phyloP scores from a whole-genome alignment of 441 rosid genomes.

The Jatropha podagrica region DNA sequence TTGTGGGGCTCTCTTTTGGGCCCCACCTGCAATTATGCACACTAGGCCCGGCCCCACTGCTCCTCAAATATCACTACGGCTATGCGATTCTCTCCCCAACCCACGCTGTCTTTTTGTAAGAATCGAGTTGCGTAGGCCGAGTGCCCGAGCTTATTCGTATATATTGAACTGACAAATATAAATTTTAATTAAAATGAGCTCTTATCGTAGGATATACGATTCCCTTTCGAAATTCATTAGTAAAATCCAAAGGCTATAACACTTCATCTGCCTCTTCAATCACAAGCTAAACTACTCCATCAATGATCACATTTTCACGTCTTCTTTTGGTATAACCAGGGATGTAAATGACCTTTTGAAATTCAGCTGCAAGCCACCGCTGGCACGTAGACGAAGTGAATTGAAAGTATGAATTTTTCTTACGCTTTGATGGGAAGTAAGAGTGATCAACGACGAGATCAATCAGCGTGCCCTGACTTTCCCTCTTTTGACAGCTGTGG shows the following conservation, averaged over 20 bases:
- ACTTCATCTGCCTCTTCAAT: neutral
- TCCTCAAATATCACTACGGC: too few relatives aligned
- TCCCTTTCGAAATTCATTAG: neutral
- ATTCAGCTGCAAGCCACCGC: too few relatives aligned
- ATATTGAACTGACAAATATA: too few relatives aligned
- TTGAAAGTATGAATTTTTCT: neutral
- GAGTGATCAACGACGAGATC: neutral
- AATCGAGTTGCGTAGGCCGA: too few relatives aligned
- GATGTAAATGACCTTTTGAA: neutral
- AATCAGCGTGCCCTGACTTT: neutral
- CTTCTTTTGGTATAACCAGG: too few relatives aligned
- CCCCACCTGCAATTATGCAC: neutral
- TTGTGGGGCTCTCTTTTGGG: neutral
- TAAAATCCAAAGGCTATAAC: neutral
- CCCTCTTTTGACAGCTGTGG: slow-evolving; percentile 11
- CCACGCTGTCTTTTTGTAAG: too few relatives aligned
- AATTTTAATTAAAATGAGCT: too few relatives aligned
- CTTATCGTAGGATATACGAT: neutral
- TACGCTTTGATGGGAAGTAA: neutral
- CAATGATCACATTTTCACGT: too few relatives aligned
- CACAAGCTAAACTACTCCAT: neutral
- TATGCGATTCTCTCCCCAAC: too few relatives aligned
- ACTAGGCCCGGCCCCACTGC: neutral
- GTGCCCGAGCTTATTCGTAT: too few relatives aligned
- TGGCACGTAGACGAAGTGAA: too few relatives aligned